These are phyloP conservation scores for Sequoiadendron giganteum DNA, from an alignment of 75 land plant genomes.

Conservation along the genomic window DNA sequence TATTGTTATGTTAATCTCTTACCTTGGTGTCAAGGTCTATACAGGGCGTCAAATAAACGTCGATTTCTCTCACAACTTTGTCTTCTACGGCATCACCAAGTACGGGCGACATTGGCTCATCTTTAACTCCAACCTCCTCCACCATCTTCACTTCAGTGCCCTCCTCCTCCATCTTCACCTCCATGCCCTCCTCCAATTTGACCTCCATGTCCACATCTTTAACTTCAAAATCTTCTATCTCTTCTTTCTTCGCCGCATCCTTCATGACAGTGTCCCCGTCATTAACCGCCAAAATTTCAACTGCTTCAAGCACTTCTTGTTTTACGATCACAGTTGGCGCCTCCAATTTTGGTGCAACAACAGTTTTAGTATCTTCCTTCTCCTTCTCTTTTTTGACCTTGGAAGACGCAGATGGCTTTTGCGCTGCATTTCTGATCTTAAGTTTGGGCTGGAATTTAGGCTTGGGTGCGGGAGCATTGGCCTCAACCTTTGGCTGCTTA, in stretches of 20 bases:
- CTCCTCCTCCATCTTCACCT: slow-evolving; percentile 7
- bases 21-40: slow-evolving; percentile 61
- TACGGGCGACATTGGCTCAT: background rate
- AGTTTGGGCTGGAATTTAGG: slow-evolving; percentile 6
- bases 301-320: background rate
- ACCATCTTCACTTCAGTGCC: background rate
- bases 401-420: background rate
- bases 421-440: background rate
- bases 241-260: background rate
- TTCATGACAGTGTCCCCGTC: background rate
- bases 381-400: background rate
- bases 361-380: background rate
- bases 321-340: background rate
- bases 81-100: slow-evolving; percentile 23
- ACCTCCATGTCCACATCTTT: slow-evolving; percentile 1
- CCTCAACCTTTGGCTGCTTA: slow-evolving; percentile 4
- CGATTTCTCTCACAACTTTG: slow-evolving; percentile 69
- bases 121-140: slow-evolving; percentile 7
- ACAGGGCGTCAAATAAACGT: slow-evolving; percentile 55
- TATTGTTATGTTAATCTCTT: background rate
- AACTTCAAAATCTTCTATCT: background rate
- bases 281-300: too few species aligned
- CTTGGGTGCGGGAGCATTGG: background rate
- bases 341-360: background rate
- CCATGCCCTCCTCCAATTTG: background rate